Evolutionary conservation across 2,329 filamentous ascomycete genomes (phyloP).

Genomic region (Clonostachys rhizophaga): DNA sequence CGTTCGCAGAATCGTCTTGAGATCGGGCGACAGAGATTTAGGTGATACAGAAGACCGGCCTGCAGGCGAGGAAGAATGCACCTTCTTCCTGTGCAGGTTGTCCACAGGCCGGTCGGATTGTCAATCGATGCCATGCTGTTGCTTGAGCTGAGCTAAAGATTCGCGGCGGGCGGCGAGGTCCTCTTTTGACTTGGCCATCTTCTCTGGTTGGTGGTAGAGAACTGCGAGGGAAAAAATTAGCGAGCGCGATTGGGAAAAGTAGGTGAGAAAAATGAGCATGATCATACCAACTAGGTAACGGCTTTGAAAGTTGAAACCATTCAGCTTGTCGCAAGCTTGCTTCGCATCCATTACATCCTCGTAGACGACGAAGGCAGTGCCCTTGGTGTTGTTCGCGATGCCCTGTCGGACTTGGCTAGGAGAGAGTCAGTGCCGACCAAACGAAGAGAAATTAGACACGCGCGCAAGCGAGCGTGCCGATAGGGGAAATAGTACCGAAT

Average conservation of each 20-base stretch:
- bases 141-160: constrained; percentile 97
- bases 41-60: constrained; percentile 54
- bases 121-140: constrained; percentile 98
- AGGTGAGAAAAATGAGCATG: background rate
- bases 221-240: constrained; percentile 27
- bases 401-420: constrained; percentile 94
- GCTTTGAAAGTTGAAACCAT: constrained; percentile 99
- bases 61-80: constrained; percentile 34
- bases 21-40: constrained; percentile 28
- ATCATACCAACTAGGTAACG: constrained; percentile 93
- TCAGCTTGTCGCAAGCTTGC: constrained; percentile 97
- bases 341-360: constrained; percentile 99
- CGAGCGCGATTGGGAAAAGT: background rate
- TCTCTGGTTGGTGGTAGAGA: constrained; percentile 61
- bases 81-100: constrained; percentile 33
- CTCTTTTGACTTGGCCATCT: constrained; percentile 79
- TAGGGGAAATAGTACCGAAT: constrained; percentile 65
- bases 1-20: constrained; percentile 38
- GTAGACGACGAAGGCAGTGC: constrained; percentile 98
- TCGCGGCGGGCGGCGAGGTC: constrained; percentile 91
- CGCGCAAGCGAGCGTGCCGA: too few species aligned
- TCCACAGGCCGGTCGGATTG: constrained; percentile 68
- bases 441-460: too few species aligned
- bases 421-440: background rate
- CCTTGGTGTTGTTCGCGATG: constrained; percentile 95